Base-by-base conservation (phyloP, 2,329 filamentous ascomycete species). In the Cercospora sesami region DNA sequence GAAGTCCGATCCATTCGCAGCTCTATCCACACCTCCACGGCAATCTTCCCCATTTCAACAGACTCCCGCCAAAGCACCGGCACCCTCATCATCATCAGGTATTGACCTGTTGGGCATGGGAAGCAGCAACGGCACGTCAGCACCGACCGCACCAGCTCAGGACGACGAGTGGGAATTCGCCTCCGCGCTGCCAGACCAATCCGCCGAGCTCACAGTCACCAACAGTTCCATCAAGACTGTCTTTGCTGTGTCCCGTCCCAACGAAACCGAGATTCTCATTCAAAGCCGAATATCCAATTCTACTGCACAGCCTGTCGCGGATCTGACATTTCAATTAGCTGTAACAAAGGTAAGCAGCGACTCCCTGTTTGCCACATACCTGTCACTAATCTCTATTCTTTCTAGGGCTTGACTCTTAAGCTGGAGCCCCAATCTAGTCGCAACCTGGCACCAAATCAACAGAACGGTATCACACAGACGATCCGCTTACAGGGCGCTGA, bases 101-200 rank as follows among this genome's bases (percentile, higher is more conserved):
- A 59, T 77, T 53, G 74, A 75, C 72, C 71, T 75, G 21, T 69
- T 75, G 4, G 76, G 75, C 67, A 71, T 75, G 71, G 57, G 75
- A 81, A 66, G 68, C 66, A 64, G 62, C 23, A 73, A 72, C 48
- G 69, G 71, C 30, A 65, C 83, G 82, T 69, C 78, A 6, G 73
- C 79, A 61, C 88, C 91, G 1, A 45, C 70, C 1, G 28, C 68
- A 21, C n/a, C 66, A 23, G 18, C 18, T 30, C 65, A 57, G 57
- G 94, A 97, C 61, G 94, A 98, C 71, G 94, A 98, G 76, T 98
- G 94, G 94, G 91, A 89, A 26, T 98, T 98, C 78, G 89, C 92
- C 3, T 98, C 94, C 0, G 90, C 94, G 0, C 84, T 97, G 14
- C 94, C 94, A 3, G 84, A 87, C 68, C 85, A 87, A 36, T 72